These are phyloP conservation scores for Microbotryum silenes-acaulis DNA, from an alignment of 1,284 basidiomycete species.

Conservation along the genomic window DNA sequence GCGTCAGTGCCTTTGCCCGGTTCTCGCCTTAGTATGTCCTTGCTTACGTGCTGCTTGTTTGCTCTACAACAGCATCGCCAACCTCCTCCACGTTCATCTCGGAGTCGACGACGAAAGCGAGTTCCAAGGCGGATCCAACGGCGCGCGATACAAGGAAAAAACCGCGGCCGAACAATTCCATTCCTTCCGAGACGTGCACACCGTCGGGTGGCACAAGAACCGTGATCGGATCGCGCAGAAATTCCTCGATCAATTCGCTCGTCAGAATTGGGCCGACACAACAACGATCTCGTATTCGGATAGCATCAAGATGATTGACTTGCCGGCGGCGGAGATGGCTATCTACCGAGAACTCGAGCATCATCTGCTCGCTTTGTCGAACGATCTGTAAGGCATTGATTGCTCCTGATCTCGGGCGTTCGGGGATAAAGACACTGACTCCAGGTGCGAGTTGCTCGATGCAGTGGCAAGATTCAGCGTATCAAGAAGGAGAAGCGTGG, in stretches of 20 bases:
- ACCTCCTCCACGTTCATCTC: constrained; percentile 74
- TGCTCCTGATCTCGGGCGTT: no score
- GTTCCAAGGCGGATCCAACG: constrained; percentile 49
- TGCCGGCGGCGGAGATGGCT: constrained; percentile 88
- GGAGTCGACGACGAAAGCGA: constrained; percentile 84
- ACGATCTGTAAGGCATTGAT: constrained; percentile 29
- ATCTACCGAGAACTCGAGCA: constrained; percentile 95
- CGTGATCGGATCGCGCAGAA: constrained; percentile 72
- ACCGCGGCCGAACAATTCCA: constrained; percentile 90
- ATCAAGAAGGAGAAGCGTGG: constrained; percentile 61
- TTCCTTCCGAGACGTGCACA: constrained; percentile 90
- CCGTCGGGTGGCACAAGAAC: constrained; percentile 81
- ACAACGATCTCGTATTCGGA: constrained; percentile 80
- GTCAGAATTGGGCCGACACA: constrained; percentile 88
- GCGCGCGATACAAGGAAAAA: constrained; percentile 66
- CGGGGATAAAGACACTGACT: no score
- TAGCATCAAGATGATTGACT: constrained; percentile 58
- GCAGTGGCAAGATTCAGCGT: constrained; percentile 24
- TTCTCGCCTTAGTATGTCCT: not conserved
- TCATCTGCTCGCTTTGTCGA: constrained; percentile 79
- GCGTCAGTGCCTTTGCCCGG: constrained; percentile 44
- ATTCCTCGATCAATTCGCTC: constrained; percentile 43
- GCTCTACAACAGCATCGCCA: constrained; percentile 54
- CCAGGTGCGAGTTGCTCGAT: constrained; percentile 18
- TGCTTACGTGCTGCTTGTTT: not conserved